phyloP scores from a whole-genome alignment of 2,329 filamentous ascomycete genomes.

The Clonostachys sp. region DNA sequence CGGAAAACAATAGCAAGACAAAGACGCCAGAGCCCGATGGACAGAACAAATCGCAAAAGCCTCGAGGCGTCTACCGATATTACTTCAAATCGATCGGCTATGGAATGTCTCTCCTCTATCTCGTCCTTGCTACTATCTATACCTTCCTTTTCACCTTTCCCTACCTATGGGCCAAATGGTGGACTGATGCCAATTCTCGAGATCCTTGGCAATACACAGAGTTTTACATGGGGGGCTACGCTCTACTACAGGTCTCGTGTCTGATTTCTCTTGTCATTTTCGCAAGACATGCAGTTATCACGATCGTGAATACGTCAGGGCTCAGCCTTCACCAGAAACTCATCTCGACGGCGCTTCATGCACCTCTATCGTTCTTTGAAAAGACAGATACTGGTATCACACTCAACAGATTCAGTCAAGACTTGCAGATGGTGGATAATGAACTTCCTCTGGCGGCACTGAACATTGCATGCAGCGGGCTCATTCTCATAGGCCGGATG shows the following conservation, averaged over 20 bases:
- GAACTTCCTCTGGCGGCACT: constrained; percentile 23
- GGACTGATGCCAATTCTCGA: constrained; percentile 3
- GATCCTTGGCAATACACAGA: neutral
- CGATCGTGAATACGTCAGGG: constrained; percentile 15
- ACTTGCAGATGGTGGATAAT: constrained; percentile 35
- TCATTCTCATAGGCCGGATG: constrained; percentile 8
- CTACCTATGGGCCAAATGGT: constrained; percentile 11
- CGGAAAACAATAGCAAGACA: too few species aligned
- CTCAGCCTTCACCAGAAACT: constrained; percentile 6
- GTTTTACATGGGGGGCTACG: neutral
- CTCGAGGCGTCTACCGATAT: too few species aligned
- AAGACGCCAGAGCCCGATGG: too few species aligned
- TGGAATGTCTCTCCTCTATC: too few species aligned
- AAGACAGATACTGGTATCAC: constrained; percentile 31
- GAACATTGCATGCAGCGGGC: constrained; percentile 2
- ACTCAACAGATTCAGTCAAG: constrained; percentile 37
- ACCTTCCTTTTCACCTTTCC: too few species aligned
- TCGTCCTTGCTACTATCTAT: too few species aligned
- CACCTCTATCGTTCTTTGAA: constrained; percentile 33
- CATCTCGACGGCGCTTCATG: constrained; percentile 13
- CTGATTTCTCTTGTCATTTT: neutral
- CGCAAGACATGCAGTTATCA: constrained; percentile 9
- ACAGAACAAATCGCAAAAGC: too few species aligned
- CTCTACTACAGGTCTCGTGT: neutral
- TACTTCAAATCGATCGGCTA: too few species aligned